Conservation (phyloP, 116 monocot species). For the Zostera marina region DNA sequence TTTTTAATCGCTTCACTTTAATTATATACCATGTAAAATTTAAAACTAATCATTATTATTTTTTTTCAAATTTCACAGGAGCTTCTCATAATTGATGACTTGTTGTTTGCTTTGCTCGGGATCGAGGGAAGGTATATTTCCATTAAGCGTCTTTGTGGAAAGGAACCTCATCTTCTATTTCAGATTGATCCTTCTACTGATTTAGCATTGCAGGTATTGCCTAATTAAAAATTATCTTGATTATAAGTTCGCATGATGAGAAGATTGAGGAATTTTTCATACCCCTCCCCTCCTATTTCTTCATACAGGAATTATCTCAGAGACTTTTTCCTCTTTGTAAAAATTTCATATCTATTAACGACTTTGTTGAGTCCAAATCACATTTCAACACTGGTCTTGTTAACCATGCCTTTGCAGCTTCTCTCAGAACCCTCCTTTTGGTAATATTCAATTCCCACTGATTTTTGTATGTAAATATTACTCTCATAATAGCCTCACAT, state of each 20-base stretch:
- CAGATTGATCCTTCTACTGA: slow-evolving; percentile 88
- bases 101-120: slow-evolving; percentile 72
- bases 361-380: slow-evolving; percentile 87
- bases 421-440: slow-evolving; percentile 69
- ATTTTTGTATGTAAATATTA: no score
- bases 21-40: no score
- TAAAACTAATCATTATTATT: no score
- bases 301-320: slow-evolving; percentile 63
- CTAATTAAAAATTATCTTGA: background rate
- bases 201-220: slow-evolving; percentile 65
- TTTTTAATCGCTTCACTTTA: no score
- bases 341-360: slow-evolving; percentile 50
- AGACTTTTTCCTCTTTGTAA: slow-evolving; percentile 81
- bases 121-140: slow-evolving; percentile 91
- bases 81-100: slow-evolving; percentile 79
- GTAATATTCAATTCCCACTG: slow-evolving; percentile 11
- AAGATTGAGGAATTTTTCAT: background rate
- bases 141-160: slow-evolving; percentile 54
- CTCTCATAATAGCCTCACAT: no score
- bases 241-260: background rate
- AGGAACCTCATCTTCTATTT: slow-evolving; percentile 50
- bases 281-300: background rate
- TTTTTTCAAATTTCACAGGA: slow-evolving; percentile 32
- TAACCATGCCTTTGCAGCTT: slow-evolving; percentile 92
- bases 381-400: slow-evolving; percentile 79